Base-by-base conservation (phyloP, 805 yeast genomes). In the Danielia reshetovae region DNA sequence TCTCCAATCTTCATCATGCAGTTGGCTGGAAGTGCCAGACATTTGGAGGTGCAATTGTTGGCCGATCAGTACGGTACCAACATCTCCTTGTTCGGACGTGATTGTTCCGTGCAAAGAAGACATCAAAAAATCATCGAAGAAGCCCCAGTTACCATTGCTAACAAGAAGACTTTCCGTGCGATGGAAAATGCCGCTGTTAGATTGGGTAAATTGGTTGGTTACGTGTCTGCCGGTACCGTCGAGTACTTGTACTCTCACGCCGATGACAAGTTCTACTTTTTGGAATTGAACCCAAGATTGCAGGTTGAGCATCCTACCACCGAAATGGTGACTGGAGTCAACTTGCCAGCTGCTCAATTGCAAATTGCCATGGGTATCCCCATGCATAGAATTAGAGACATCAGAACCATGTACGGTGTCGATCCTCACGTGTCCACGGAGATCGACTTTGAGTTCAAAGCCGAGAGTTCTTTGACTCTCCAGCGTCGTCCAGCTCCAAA, bases 281-380 rank as follows among this genome's bases (percentile, higher is more conserved):
- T 93, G 60, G 99, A 93, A 69, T 76, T 93, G 60, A 93, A 93
- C 62, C 98, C 99, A 54, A 85, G 99, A 74, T 75, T 93, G 62
- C 99, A 93, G 73, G 99, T 93, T 40, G 99, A 93, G 75, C 99
- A 93, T 74, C 99, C 99, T 55, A 93, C 98, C 29, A 93, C 98
- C 26, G 99, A 93, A 70, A 93, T 93, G 99, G 98, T 88, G 38
- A 83, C 95, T 16, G 98, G 98, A 48, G 97, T 93, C 35, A 94
- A 93, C 59, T 74, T 93, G 59, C 99, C 99, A 18, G 95, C 97
- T 39, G 96, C 99, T 24, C 98, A 93, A 70, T 77, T 93, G 49
- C 98, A 93, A 69, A 86, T 93, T 65, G 97, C 98, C 45, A 93
- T 93, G 99, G 99, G 99, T 77, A 78, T 93, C 41, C 97, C 98